These are phyloP conservation scores for Pelargonium australe DNA, from an alignment of 441 rosid genomes.

Conservation along the genomic window DNA sequence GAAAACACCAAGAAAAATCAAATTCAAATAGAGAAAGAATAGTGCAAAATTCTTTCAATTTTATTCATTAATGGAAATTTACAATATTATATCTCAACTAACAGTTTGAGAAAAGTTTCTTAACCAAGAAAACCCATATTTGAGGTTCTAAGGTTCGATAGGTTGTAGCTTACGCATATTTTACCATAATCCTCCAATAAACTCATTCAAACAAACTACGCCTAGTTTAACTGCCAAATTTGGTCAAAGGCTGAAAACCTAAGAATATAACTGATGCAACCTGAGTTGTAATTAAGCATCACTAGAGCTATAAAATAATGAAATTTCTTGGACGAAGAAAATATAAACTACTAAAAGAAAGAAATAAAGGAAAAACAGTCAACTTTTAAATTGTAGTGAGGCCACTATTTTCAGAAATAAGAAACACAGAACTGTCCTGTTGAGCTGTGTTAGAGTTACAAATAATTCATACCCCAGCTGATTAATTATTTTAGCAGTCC, in stretches of 20 bases:
- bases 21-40: conserved; percentile 16
- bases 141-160: too few relatives aligned
- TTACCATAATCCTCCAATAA: too few relatives aligned
- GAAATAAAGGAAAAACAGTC: neutral
- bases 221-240: too few relatives aligned
- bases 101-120: neutral
- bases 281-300: too few relatives aligned
- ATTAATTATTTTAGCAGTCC: neutral
- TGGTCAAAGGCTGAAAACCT: too few relatives aligned
- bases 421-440: neutral
- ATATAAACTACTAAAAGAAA: too few relatives aligned
- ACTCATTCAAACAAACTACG: too few relatives aligned
- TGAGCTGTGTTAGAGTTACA: neutral
- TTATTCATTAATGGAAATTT: neutral
- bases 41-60: neutral
- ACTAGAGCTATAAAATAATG: too few relatives aligned
- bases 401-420: neutral
- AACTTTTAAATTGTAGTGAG: neutral
- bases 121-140: too few relatives aligned
- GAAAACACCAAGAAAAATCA: conserved; percentile 28
- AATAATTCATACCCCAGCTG: neutral
- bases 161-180: too few relatives aligned
- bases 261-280: too few relatives aligned
- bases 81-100: neutral
- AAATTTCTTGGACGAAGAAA: too few relatives aligned